Evolutionary conservation across 768 basidiomycete genomes (phyloP), one percentile per base, ranked within the genome.

Genomic region (Amanita jacksonii): DNA sequence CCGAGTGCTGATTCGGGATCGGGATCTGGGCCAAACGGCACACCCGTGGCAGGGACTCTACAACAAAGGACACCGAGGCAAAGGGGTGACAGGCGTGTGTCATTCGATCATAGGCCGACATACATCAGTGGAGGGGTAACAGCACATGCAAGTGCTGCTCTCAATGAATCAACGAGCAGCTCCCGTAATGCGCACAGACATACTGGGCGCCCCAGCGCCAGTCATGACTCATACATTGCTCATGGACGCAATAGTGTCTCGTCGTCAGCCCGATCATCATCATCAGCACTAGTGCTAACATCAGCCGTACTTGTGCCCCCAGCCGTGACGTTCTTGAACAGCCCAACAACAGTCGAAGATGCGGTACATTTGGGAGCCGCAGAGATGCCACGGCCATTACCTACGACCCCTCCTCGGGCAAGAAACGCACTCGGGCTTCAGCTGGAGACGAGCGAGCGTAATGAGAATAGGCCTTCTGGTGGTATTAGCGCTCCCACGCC

Each of bases 401-500:
- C 35, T 7, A 38, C 19, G 35, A 45, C 44, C 10, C 44, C 44
- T 7, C 44, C 44, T 3, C 24, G 36, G 27, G 13, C 31, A 9
- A 37, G 56, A 10, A 60, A 64, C 48, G 58, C 61, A 10, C 54
- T 62, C 22, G 61, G 60, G 16, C 51, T 65, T 23, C 56, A 60
- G 31, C 40, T 63, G 28, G 49, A 52, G 27, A 41, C 41, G 20
- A 19, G 25, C 25, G 25, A 19, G 9, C 27, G 35, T 12, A 18
- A 22, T n/a, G 16, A 15, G 5, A 5, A 7, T 37, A 37, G 42
- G 20, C 30, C 50, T n/a, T 31, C 55, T 0, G 39, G 52, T 18
- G 47, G 46, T 5, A 61, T 66, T 36, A 57, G 51, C 35, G 62
- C 64, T 5, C 66, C 65, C 1, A 63, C 58, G 16, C 66, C 66